A percentile compares a stretch with the other conserved stretches of the same genome.
Conservation (phyloP, 352 stramenopile species). For the Phytophthora tubulina region DNA sequence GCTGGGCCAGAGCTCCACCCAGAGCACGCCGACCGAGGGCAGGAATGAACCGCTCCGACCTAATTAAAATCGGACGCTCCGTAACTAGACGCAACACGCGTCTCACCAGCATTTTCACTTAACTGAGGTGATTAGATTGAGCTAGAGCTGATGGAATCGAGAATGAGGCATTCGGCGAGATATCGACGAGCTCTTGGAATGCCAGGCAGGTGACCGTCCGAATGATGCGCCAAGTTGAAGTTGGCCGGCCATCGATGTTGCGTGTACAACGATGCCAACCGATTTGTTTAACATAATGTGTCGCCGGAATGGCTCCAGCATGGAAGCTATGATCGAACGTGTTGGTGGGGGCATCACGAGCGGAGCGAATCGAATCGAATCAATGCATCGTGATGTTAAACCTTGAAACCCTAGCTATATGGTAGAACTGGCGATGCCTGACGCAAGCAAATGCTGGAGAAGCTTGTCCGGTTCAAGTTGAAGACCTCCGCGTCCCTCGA, state of each 20-base stretch:
- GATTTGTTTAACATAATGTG: slow-evolving; percentile 5
- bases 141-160: slow-evolving; percentile 17
- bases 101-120: slow-evolving; percentile 22
- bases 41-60: slow-evolving; percentile 2
- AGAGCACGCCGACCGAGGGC: slow-evolving; percentile 3
- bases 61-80: slow-evolving; percentile 12
- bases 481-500: too few species aligned
- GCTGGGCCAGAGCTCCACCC: slow-evolving; percentile 22
- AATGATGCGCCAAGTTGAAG: slow-evolving; percentile 18
- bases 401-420: too few species aligned
- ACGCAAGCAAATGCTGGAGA: too few species aligned
- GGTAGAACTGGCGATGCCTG: too few species aligned
- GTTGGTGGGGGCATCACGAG: too few species aligned
- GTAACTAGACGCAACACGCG: slow-evolving; percentile 27
- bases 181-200: background rate
- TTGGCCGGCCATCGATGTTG: slow-evolving; percentile 15
- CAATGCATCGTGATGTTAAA: too few species aligned
- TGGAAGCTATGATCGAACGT: background rate
- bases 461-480: too few species aligned
- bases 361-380: too few species aligned
- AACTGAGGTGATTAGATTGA: background rate
- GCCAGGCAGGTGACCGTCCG: slow-evolving; percentile 5
- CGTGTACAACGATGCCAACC: slow-evolving; percentile 22
- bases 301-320: slow-evolving; percentile 10
- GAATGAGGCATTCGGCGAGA: slow-evolving; percentile 10